Base-by-base conservation (phyloP, 108 stramenopile genomes). In the Cyclotella distinguenda region DNA sequence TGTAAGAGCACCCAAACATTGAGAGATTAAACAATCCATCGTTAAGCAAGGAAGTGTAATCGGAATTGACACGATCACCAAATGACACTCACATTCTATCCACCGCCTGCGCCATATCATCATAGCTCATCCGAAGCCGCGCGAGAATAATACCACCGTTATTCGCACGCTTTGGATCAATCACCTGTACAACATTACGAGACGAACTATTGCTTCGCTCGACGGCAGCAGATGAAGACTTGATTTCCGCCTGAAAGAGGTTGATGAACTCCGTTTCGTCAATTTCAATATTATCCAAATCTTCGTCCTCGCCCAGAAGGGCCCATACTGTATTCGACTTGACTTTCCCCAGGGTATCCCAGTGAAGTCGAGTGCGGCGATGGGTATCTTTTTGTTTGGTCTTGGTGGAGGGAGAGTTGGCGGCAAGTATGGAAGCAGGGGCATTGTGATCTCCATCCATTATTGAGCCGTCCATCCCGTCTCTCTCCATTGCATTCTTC, bases 81-180 rank as follows among this genome's bases (percentile, higher is more conserved):
- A 47, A 46, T 16, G 15, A 8, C 35, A 58, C 69, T 39, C 32
- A 55, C 80, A 91, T 84, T 38, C 64, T 63, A 50, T 93, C 92
- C 23, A 93, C 86, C 8, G 79, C 88, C 55, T 86, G 79, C 10
- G 95, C 90, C 85, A 91, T 80, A 11, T 89, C 86, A 60, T 91
- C 87, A 50, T 91, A 88, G 38, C 79, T 86, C 80, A 91, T 87
- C 64, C 89, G 89, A 10, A 95, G 58, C 36, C 94, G 72, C 15
- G 96, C 94, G 36, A 97, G 74, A 50, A 90, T 86, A 39, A 97
- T 97, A 32, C 92, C 93, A 1, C 89, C 93, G 78, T 97, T 97
- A 76, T 95, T 94, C 8, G 90, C 94, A 28, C 94, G 67, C 68
- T 97, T 97, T 8, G 83, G 63, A 55, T 95, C 91, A 64, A 97